Conservation (phyloP, 176 grass and related monocot genomes). For the Triticum timopheevii region DNA sequence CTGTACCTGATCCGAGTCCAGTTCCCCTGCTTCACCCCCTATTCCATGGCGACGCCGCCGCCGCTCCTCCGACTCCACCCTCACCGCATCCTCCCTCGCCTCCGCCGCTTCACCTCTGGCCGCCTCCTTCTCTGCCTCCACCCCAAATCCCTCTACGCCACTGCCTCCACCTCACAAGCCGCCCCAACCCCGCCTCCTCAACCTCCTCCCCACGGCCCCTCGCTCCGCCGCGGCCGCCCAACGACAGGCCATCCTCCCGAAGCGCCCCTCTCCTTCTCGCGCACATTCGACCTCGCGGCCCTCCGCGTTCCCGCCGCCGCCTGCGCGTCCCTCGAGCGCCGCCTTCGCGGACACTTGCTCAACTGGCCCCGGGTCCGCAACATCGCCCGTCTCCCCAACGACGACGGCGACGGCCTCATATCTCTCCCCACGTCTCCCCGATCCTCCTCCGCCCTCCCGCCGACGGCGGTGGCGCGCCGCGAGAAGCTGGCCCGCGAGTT, state of each 20-base stretch:
- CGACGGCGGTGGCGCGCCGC: constrained; percentile 47
- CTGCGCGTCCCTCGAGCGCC: constrained; percentile 75
- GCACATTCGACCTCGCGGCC: constrained; percentile 70
- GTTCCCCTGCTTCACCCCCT: not conserved
- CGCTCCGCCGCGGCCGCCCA: constrained; percentile 49
- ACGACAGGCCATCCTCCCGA: not conserved
- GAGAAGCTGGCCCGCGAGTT: constrained; percentile 81
- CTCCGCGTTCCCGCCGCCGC: constrained; percentile 76
- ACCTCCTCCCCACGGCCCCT: constrained; percentile 50
- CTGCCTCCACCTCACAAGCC: constrained; percentile 9
- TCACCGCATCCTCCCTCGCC: not conserved
- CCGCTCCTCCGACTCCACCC: not conserved
- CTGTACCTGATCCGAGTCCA: not conserved
- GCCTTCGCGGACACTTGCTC: constrained; percentile 89
- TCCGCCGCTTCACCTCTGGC: constrained; percentile 11
- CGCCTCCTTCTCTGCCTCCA: constrained; percentile 14
- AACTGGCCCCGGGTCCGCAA: constrained; percentile 91
- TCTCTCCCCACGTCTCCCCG: not conserved
- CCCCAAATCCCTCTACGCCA: constrained; percentile 36
- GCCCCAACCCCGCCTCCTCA: constrained; percentile 1
- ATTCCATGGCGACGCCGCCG: constrained; percentile 21
- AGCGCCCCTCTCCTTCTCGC: constrained; percentile 28
- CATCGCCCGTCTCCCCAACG: constrained; percentile 53
- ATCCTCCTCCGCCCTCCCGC: not conserved
- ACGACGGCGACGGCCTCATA: constrained; percentile 46